phyloP scores from a whole-genome alignment of 352 stramenopile species.

The Thraustochytrium sp. region DNA sequence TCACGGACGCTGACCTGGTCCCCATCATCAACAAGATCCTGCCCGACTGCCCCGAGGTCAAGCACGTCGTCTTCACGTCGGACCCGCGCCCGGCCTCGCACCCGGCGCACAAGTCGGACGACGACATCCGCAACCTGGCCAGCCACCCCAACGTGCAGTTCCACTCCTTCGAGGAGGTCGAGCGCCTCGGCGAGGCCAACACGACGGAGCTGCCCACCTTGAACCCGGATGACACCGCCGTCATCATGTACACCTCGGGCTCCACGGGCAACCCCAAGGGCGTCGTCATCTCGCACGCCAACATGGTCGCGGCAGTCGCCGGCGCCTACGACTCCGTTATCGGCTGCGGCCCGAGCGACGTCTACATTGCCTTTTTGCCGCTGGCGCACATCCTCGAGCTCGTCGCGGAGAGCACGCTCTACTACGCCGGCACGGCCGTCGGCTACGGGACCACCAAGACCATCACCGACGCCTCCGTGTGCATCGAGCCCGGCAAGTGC shows the following conservation, averaged over 20 bases:
- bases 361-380: constrained; percentile 48
- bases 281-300: constrained; percentile 62
- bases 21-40: constrained; percentile 12
- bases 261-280: constrained; percentile 76
- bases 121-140: background rate
- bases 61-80: constrained; percentile 13
- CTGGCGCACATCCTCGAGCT: constrained; percentile 48
- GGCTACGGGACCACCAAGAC: constrained; percentile 41
- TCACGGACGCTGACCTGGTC: constrained; percentile 30
- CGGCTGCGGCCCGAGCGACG: constrained; percentile 5
- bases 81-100: background rate
- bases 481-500: background rate
- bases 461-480: constrained; percentile 38
- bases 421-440: background rate
- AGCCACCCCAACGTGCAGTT: background rate
- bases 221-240: background rate
- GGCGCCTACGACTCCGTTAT: background rate
- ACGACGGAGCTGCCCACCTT: background rate
- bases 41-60: constrained; percentile 1
- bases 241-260: constrained; percentile 72
- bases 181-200: constrained; percentile 1
- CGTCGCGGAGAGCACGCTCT: constrained; percentile 19
- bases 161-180: constrained; percentile 37
- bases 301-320: constrained; percentile 8
- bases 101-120: background rate